A percentile compares a stretch with the other conserved stretches of the same genome.
phyloP scores from a whole-genome alignment of 345 rosid species.

The Citrus reticulata region DNA sequence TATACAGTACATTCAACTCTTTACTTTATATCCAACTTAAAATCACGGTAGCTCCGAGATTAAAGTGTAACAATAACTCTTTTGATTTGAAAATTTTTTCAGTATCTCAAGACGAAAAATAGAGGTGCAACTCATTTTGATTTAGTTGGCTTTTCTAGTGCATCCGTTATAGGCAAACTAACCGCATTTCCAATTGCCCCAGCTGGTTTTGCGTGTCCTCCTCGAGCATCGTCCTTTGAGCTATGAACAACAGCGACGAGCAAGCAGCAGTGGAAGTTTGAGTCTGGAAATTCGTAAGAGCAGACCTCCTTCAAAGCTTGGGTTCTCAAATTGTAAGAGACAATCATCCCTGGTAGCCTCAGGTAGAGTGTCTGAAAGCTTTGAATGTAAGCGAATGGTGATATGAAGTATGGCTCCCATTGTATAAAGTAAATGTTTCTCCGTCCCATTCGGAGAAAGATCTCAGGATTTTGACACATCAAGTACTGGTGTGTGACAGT shows the following conservation, averaged over 20 bases:
- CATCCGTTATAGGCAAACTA: conserved; percentile 5
- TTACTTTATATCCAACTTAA: no score
- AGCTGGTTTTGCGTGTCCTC: background rate
- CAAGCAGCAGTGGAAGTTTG: conserved; percentile 16
- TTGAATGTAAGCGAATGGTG: conserved; percentile 19
- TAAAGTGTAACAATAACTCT: no score
- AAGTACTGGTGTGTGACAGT: conserved; percentile 7
- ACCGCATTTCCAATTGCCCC: conserved; percentile 3
- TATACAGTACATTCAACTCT: no score
- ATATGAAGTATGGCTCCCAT: conserved; percentile 17
- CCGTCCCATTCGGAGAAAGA: background rate
- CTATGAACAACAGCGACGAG: background rate
- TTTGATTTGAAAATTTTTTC: no score
- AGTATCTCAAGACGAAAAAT: no score
- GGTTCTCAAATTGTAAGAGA: conserved; percentile 13
- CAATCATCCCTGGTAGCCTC: conserved; percentile 17
- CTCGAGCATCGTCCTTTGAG: background rate
- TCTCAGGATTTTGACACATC: conserved; percentile 9
- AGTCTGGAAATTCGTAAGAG: conserved; percentile 12
- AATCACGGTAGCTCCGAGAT: no score
- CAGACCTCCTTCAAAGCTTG: conserved; percentile 14
- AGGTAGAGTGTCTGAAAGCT: conserved; percentile 12
- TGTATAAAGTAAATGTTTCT: background rate
- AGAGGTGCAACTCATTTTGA: background rate
- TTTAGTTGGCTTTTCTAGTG: background rate